Percentiles rank a stretch among this genome's conserved stretches.
Conservation (phyloP, 2,329 filamentous ascomycete species). For the Sarocladium strictum region DNA sequence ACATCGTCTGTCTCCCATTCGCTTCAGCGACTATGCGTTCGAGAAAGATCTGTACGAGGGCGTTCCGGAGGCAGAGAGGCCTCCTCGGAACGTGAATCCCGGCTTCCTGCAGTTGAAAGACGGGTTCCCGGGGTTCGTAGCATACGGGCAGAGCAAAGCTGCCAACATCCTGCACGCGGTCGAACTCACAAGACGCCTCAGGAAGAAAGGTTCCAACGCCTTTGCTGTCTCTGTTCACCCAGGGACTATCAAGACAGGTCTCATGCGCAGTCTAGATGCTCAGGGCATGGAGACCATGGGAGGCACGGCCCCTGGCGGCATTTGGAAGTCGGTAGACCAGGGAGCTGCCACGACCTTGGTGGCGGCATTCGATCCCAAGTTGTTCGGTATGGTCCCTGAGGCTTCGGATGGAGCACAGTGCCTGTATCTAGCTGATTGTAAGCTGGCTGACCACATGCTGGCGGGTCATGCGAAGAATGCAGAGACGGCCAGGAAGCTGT, state of each 20-base stretch:
- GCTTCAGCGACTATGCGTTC: slow-evolving; percentile 39
- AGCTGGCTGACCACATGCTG: background rate
- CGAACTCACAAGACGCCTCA: slow-evolving; percentile 9
- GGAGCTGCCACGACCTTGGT: background rate
- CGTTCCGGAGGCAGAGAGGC: background rate
- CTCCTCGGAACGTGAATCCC: background rate
- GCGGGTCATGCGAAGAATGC: background rate
- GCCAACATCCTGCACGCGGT: slow-evolving; percentile 19
- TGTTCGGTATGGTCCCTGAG: background rate
- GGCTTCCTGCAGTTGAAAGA: slow-evolving; percentile 3
- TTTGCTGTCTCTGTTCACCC: slow-evolving; percentile 13
- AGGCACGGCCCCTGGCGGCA: background rate
- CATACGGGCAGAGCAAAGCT: slow-evolving; percentile 22
- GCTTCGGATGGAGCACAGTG: background rate
- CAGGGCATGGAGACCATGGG: background rate
- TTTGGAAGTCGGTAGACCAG: slow-evolving; percentile 1
- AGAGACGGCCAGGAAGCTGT: background rate
- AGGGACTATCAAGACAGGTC: slow-evolving; percentile 9
- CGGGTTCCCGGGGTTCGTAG: slow-evolving; percentile 5
- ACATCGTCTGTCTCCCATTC: slow-evolving; percentile 33
- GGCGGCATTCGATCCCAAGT: background rate
- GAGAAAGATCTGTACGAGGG: background rate
- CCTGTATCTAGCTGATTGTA: slow-evolving; percentile 1
- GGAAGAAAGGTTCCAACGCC: slow-evolving; percentile 3
- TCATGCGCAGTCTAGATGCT: slow-evolving; percentile 2